Evolutionary conservation across 208 protist genomes (phyloP).

Genomic region (Trichomonas tenax): DNA sequence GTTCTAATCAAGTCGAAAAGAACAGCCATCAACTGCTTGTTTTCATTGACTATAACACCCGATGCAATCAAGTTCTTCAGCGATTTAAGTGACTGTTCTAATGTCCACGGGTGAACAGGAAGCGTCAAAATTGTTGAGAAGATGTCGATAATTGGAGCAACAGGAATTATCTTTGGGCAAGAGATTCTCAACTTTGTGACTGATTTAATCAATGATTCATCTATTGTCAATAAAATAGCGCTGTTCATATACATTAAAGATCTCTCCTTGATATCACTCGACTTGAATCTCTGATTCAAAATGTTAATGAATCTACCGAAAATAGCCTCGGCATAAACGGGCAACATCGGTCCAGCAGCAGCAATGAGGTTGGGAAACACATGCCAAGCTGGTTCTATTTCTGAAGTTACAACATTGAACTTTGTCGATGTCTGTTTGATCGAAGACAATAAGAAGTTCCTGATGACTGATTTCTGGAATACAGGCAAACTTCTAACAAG

Average conservation of each 20-base stretch:
- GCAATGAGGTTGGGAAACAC: neutral
- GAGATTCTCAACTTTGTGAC: neutral
- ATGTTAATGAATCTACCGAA: neutral
- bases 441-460: neutral
- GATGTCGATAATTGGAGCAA: neutral
- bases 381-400: neutral
- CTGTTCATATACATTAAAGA: neutral
- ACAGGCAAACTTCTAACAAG: neutral
- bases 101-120: slow-evolving; percentile 1
- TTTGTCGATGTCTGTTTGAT: neutral
- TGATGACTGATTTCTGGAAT: neutral
- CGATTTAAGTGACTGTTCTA: neutral
- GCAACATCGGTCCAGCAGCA: neutral
- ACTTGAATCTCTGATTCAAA: neutral
- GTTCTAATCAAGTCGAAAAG: neutral
- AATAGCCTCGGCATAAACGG: neutral
- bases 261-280: neutral
- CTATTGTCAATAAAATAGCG: neutral
- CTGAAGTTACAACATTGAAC: neutral
- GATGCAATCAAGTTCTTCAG: neutral
- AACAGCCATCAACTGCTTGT: neutral
- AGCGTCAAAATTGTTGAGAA: neutral
- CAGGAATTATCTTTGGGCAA: neutral
- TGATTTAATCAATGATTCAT: slow-evolving; percentile 18
- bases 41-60: neutral